Evolutionary conservation across 2,329 filamentous ascomycete species (phyloP).

Genomic region (Pseudogymnoascus sp.): DNA sequence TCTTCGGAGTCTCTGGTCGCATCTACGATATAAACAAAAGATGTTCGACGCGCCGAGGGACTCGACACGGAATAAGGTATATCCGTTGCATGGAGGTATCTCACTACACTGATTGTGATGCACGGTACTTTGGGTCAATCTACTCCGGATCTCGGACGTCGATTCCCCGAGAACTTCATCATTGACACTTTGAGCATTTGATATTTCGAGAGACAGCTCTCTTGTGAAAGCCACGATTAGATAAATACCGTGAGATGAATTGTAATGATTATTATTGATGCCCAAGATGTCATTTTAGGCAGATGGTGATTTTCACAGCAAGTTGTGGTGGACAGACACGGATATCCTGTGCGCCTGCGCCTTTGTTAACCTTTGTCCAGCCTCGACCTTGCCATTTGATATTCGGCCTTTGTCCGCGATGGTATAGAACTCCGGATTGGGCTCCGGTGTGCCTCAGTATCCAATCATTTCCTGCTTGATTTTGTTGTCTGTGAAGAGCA

Average conservation of each 20-base stretch:
- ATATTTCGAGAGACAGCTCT: background rate
- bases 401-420: background rate
- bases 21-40: constrained; percentile 6
- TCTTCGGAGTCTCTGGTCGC: background rate
- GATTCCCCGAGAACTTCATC: background rate
- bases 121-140: background rate
- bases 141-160: background rate
- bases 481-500: background rate
- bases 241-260: background rate
- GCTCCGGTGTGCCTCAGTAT: background rate
- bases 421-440: background rate
- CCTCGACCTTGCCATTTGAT: background rate
- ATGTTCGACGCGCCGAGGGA: constrained; percentile 2
- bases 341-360: background rate
- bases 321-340: background rate
- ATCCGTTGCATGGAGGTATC: constrained; percentile 7
- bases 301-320: background rate
- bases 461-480: background rate
- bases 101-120: constrained; percentile 3
- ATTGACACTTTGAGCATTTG: background rate
- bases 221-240: background rate
- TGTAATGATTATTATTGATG: background rate
- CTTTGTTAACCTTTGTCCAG: background rate
- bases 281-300: background rate
- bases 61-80: constrained; percentile 3